Evolutionary conservation across 768 basidiomycete genomes (phyloP), one percentile per base, ranked within the genome.

Genomic region (Serendipita sp.): DNA sequence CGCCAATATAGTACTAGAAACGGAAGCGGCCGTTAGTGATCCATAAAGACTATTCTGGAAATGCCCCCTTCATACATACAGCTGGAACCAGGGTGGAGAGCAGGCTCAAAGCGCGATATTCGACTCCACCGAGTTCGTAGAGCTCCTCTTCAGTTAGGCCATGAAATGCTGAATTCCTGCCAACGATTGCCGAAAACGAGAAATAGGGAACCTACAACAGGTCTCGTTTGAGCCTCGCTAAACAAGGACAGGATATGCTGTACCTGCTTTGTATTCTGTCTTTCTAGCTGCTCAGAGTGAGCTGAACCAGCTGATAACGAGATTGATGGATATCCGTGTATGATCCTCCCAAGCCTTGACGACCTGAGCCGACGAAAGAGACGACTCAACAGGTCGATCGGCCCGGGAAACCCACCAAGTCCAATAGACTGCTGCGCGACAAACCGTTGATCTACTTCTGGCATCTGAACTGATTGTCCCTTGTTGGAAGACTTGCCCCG

Each of bases 1-100:
- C 69, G 20, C 76, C 76, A 51, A 95, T 68, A 67, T 88, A 86
- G 70, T 97, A 98, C 93, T 95, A 65, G 7, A 56, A 17, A 44
- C 41, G 42, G 53, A 58, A 30, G 4, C 24, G 31, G 17, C 16
- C 17, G 38, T 14, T 60, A 17, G 26, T 7, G 22, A 14, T 14
- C 14, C 24, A 16, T 14, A 26, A 24, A 11, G 28, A 51, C 9
- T n/a, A n/a, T n/a, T n/a, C n/a, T n/a, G n/a, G n/a, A n/a, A 20
- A 43, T 43, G n/a, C 42, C 42, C 42, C 26, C 28, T 30, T 14
- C 5, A 48, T 9, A 71, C 74, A 69, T 60, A 73, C 73, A 3
- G 65, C 65, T 1, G 70, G 63, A 22, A 75, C 73, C 50, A 74
- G 70, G 66, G 68, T 72, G 14, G 71, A 64, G 62, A 75, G 64